Evolutionary conservation across 768 basidiomycete species (phyloP), one percentile per base, ranked within the genome.

Genomic region (Amanita pseudoporphyria): DNA sequence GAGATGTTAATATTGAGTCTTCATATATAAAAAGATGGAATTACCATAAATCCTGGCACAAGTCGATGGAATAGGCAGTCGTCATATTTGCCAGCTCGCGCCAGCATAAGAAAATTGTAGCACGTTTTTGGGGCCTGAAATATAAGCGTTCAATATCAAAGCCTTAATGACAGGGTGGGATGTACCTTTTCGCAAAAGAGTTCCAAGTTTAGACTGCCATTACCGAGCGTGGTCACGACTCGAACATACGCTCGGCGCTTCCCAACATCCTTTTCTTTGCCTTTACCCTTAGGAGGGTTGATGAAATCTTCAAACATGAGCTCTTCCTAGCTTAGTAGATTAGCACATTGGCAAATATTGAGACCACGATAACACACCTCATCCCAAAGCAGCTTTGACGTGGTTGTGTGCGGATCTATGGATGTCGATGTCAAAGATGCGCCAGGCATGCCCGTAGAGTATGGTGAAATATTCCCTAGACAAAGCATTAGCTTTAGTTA

Each of bases 71-170:
- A 99, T 19, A 91, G 66, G 51, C 82, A 83, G 56, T 90, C 71
- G 55, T 97, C 82, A 59, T 97, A 99, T 59, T 94, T 93, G 7
- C 93, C 91, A 19, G 82, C 73, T 53, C 82, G 79, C 0, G 96
- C 94, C 6, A 99, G 78, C 84, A 89, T 89, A 24, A 99, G 68
- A 65, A 97, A 99, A 63, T 99, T 99, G 65, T 99, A 99, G 58
- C 94, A 97, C 1, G 96, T 97, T 67, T 96, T 94, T 0, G 96
- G 96, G 9, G 95, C 96, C 89, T 93, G 35, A n/a, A 18, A 32
- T 6, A 18, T n/a, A n/a, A n/a, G n/a, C n/a, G n/a, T 44, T 46
- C 33, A 24, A 50, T 42, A 43, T 46, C 28, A 38, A 22, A 1
- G 14, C 14, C 33, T 4, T 13, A 45, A 14, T 26, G 19, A 28